Base-by-base conservation (phyloP, 129 eudicot genomes). In the Sambucus nigra region DNA sequence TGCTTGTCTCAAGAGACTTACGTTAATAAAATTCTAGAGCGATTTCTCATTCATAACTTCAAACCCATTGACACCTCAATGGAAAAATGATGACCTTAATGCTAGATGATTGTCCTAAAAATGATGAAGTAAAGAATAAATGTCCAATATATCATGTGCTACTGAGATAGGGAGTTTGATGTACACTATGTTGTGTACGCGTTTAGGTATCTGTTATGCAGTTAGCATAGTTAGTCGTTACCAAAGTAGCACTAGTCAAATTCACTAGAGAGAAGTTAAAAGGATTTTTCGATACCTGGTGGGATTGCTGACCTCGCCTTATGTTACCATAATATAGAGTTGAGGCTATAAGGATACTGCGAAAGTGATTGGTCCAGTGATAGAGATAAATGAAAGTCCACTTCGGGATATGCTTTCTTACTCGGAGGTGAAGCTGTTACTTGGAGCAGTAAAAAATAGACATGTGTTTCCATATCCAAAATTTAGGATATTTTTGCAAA, bases 131-230 rank as follows among this genome's bases (percentile, higher is more conserved):
- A 56, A 47, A 46, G 38, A 31, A 5, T 5, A 38, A 19, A 38
- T 42, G 47, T 12, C 47, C 15, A 5, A 0, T 12, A n/a, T 53
- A 25, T 22, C 59, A 1, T 55, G 32, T 45, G 32, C 42, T 0
- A 60, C 35, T 46, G 42, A 20, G 1, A 50, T 46, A 18, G 5
- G 54, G 13, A 45, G 65, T 19, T 24, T 60, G 16, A 60, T 60
- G 55, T 46, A 60, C 20, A n/a, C 54, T 17, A 41, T 59, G 38
- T 5, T 24, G 14, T 59, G 23, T 45, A 45, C 40, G 15, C 31
- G 40, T 5, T 41, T 19, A 19, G 41, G 26, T 12, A 14, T 59
- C 8, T 16, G 42, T 25, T 46, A 44, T 25, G 54, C 15, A 1
- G 65, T 60, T 12, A 14, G 42, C 15, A 11, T 60, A 25, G 65